Evolutionary conservation across 108 stramenopile species (phyloP), one percentile per base, ranked within the genome.

Genomic region (Conticribra weissflogii): DNA sequence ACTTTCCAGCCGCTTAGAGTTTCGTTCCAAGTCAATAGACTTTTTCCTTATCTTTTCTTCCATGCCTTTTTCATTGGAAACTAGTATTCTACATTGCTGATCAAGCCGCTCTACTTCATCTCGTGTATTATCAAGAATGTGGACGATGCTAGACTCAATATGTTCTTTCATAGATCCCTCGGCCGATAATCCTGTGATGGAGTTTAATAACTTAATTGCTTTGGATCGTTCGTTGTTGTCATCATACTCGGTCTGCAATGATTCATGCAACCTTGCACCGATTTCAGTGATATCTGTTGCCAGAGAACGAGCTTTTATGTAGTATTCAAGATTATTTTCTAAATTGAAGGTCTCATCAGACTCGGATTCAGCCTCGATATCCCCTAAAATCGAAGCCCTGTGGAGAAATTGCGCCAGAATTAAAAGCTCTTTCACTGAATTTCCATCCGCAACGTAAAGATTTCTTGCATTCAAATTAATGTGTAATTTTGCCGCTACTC

Each of bases 361-460:
- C 47, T 70, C 69, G n/a, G 49, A 58, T 33, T 24, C 31, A 21
- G 51, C 52, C 41, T 22, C 31, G 18, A 66, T 49, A 19, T 64
- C 56, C 19, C 51, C 64, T 46, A 78, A 66, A 2, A 18, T 19
- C 25, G 61, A 54, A 25, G 91, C 88, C 41, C 64, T 22, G 71
- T 87, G 79, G 22, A 95, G 72, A 32, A 84, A 46, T 12, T 77
- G 77, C 0, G 89, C 88, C 32, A 81, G 15, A 58, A 91, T 90
- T 14, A 92, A 63, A 15, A 94, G 72, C 68, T 92, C 91, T 34
- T 86, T 85, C 25, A 95, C 91, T 30, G 91, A 87, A 50, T 78
- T 63, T 9, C 88, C 91, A 51, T 92, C 89, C 24, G 91, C 90
- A 16, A 85, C 70, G 73, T 92, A 92, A 23, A 95, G 67, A n/a